phyloP scores from a whole-genome alignment of 805 yeast genomes.

The Zygosaccharomyces bisporus region DNA sequence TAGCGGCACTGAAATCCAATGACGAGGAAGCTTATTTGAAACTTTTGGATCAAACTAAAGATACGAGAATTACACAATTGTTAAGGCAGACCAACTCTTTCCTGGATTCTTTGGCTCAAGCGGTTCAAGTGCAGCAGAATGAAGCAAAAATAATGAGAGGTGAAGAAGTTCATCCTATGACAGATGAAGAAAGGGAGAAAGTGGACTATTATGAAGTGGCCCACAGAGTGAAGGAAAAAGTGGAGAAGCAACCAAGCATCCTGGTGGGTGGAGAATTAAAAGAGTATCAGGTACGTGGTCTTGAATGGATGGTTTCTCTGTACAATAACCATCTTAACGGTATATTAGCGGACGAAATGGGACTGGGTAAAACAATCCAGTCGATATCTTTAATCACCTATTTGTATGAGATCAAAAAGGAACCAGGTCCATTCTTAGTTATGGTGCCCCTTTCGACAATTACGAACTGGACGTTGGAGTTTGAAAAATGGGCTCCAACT shows the following conservation, averaged over 20 bases:
- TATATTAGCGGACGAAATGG: conserved; percentile 98
- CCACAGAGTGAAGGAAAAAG: conserved; percentile 65
- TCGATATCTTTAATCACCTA: conserved; percentile 74
- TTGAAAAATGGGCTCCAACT: conserved; percentile 86
- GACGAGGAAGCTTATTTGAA: conserved; percentile 87
- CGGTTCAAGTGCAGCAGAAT: conserved; percentile 71
- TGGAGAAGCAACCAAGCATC: conserved; percentile 61
- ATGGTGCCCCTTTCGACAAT: conserved; percentile 81
- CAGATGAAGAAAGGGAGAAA: conserved; percentile 56
- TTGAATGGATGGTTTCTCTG: conserved; percentile 98
- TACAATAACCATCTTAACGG: conserved; percentile 95
- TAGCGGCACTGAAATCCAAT: conserved; percentile 80
- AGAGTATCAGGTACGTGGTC: conserved; percentile 85
- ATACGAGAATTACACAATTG: conserved; percentile 80
- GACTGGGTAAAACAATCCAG: conserved; percentile 91
- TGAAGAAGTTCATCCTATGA: conserved; percentile 38
- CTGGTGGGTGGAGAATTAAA: conserved; percentile 75
- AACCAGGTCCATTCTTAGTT: conserved; percentile 67
- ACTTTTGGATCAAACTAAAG: conserved; percentile 80
- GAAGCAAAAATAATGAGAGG: conserved; percentile 35
- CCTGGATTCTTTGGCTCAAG: conserved; percentile 72
- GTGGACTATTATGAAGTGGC: conserved; percentile 81
- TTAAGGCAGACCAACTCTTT: conserved; percentile 75
- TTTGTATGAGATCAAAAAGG: conserved; percentile 61
- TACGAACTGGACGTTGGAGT: conserved; percentile 82